Evolutionary conservation across 2,329 filamentous ascomycete species (phyloP).

Genomic region (Hirsutella rhossiliensis): DNA sequence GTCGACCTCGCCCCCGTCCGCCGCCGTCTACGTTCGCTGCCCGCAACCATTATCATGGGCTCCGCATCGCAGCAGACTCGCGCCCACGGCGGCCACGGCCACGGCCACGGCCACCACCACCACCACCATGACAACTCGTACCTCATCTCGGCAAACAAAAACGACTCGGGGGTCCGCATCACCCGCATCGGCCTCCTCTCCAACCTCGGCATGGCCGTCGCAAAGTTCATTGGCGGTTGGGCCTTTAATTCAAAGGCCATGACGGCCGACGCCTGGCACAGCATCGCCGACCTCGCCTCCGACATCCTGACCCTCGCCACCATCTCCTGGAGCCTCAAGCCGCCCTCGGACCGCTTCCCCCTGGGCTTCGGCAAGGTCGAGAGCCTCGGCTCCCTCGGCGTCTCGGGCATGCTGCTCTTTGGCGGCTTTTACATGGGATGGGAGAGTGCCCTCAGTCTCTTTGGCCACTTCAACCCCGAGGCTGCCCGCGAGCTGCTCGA

Average conservation of each 20-base stretch:
- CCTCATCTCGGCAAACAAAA: constrained; percentile 76
- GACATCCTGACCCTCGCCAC: constrained; percentile 91
- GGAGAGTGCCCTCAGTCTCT: constrained; percentile 55
- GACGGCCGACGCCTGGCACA: constrained; percentile 89
- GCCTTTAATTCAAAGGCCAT: constrained; percentile 90
- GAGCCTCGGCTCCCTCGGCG: constrained; percentile 83
- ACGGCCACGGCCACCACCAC: constrained; percentile 42
- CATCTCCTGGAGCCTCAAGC: constrained; percentile 83
- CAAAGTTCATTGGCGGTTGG: constrained; percentile 86
- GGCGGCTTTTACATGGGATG: constrained; percentile 90
- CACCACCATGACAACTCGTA: constrained; percentile 88
- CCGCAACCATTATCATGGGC: constrained; percentile 14
- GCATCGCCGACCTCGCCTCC: constrained; percentile 86
- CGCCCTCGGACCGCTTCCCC: constrained; percentile 74
- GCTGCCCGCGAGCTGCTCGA: constrained; percentile 51
- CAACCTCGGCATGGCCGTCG: constrained; percentile 88
- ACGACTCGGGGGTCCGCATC: constrained; percentile 53
- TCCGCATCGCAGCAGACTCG: constrained; percentile 19
- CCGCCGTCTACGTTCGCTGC: constrained; percentile 8
- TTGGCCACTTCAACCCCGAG: constrained; percentile 62
- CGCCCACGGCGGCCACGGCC: constrained; percentile 20
- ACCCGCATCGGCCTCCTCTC: constrained; percentile 53
- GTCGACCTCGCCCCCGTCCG: constrained; percentile 10
- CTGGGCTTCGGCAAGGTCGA: constrained; percentile 96
- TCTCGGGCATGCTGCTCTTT: constrained; percentile 79